Evolutionary conservation across 352 stramenopile species (phyloP), one percentile per base, ranked within the genome.

Genomic region (Globisporangium radiosum): DNA sequence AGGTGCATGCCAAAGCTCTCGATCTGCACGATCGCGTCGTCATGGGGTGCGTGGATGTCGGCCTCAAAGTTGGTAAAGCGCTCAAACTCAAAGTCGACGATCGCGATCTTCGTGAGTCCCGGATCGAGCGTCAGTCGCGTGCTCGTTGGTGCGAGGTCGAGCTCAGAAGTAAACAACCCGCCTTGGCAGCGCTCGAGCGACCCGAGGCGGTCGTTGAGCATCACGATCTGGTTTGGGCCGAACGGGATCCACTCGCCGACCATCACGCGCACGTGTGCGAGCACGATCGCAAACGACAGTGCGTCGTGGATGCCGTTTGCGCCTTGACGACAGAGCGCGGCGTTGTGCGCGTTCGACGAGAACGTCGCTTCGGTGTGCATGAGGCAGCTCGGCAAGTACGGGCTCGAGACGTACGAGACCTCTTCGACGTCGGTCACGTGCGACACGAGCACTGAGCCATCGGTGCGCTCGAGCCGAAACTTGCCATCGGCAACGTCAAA

Each of bases 61-160:
- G 96, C 96, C 69, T 99, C 96, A 66, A 99, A 99, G 66, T 99
- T 99, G 7, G 98, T 98, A 65, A 98, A 97, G 39, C 97, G 87
- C 37, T 97, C 96, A 55, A 98, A 93, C 45, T 97, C 97, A 71
- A 98, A 99, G 71, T 99, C 96, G 6, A 99, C 79, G 54, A 99
- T 97, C 54, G 97, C 90, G 50, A 99, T 97, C 64, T 90, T 94
- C 4, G 96, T 99, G 15, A 99, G 84, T 10, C 97, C 94, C 6
- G 95, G 94, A 2, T 69, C 60, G 9, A 96, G 75, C 15, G 75
- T 65, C 65, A 98, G 65, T 40, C 71, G 88, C 52, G 80, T 98
- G 40, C 71, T 74, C 3, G 87, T 88, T 7, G 88, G 83, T n/a
- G 87, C 60, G 4, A 77, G 65, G 72, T 98, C 96, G 6, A 98